A percentile compares a stretch with the other conserved stretches of the same genome.
Evolutionary conservation across 2,329 filamentous ascomycete genomes (phyloP).

Genomic region (Paracoccidioides lutzii): DNA sequence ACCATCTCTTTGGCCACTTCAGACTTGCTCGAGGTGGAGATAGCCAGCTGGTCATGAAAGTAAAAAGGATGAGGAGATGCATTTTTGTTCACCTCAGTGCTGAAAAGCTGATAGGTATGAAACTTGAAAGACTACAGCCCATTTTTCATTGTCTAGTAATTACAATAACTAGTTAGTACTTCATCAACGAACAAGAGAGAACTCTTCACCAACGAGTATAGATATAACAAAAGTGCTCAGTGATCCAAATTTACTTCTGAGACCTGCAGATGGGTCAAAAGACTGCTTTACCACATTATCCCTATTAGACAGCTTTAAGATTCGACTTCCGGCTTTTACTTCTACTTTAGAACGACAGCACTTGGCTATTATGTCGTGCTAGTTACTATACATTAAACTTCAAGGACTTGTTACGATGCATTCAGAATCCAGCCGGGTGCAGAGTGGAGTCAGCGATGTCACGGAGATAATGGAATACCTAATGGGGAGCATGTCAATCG

Average conservation of each 20-base stretch:
- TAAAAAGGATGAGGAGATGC: not conserved
- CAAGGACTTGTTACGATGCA: not conserved
- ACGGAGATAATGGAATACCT: not conserved
- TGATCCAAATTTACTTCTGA: not conserved
- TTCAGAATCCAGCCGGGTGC: not conserved
- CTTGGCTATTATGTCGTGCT: not conserved
- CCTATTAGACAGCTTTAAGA: not conserved
- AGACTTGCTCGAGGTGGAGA: not conserved
- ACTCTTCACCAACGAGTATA: not conserved
- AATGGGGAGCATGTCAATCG: not conserved
- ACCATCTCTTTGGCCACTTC: not conserved
- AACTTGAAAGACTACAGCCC: not conserved
- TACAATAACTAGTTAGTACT: not conserved
- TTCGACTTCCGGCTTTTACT: not conserved
- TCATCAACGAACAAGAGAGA: not conserved
- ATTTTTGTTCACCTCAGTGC: not conserved
- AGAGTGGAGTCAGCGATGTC: not conserved
- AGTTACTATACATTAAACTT: not conserved
- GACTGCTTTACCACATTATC: not conserved
- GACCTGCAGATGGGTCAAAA: not conserved
- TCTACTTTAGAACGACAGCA: not conserved
- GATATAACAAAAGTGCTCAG: not conserved
- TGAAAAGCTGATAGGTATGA: not conserved
- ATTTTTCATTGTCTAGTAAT: not conserved
- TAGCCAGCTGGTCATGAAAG: not conserved